Evolutionary conservation across 78 protist species (phyloP), one percentile per base, ranked within the genome.

Genomic region (Dictyostelium brefeldianum): DNA sequence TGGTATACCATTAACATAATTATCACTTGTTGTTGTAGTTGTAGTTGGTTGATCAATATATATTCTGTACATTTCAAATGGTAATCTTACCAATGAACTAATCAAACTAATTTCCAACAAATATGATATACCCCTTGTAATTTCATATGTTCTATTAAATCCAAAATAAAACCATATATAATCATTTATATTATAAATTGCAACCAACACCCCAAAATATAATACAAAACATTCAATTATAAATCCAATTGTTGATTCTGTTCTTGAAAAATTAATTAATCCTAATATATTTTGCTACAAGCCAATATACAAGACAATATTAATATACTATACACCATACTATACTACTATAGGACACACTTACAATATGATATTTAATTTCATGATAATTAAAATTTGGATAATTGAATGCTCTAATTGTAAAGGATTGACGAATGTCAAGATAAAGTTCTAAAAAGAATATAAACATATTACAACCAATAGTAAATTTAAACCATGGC

Each of bases 201-300:
- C 18, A 12, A 48, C 57, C 3, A 85, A 31, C 10, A 85, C 54
- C 6, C 92, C 92, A 62, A 77, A 77, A 15, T 77, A 14, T 31
- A 85, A 62, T 25, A 85, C 80, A 14, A 75, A 77, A 65, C 92
- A 85, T 64, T 85, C 92, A 53, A 85, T 41, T 43, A 85, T 85
- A 77, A 85, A 85, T 15, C 92, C 92, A 85, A 85, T 85, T 0
- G 92, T 85, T 9, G 92, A 85, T 80, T 85, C 92, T 12, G 83
- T 85, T 85, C 92, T 74, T 27, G 85, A 77, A 48, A 85, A 85
- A 50, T 85, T 85, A 20, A 85, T 54, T 56, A 85, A 77, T 50
- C 92, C 92, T 27, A 85, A 20, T 31, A 85, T 85, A 80, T 85
- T 85, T 77, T 85, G 83, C 91, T n/a, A n/a, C n/a, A 51, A 51